Conservation (phyloP, 2,329 filamentous ascomycete genomes). For the Fusarium sulawesiense region DNA sequence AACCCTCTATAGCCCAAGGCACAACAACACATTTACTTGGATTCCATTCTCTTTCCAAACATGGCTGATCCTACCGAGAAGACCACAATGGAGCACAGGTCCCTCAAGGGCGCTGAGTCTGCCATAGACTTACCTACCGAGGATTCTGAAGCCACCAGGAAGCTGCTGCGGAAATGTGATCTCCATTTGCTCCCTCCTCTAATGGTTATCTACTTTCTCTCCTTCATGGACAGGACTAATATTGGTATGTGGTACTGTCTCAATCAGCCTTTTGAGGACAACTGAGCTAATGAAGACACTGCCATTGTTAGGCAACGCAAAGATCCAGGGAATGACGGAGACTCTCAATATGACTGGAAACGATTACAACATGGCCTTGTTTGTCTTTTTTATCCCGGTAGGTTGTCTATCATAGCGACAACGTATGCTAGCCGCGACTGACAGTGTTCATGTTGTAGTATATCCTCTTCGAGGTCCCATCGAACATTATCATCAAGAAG, state of each 20-base stretch:
- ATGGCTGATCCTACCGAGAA: slow-evolving; percentile 7
- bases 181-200: slow-evolving; percentile 68
- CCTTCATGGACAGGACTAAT: slow-evolving; percentile 46
- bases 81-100: neutral
- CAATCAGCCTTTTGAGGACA: accelerated
- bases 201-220: slow-evolving; percentile 42
- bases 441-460: slow-evolving; percentile 45
- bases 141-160: neutral
- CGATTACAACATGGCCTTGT: slow-evolving; percentile 68
- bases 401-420: accelerated
- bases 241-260: slow-evolving; percentile 18
- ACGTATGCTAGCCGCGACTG: neutral
- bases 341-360: slow-evolving; percentile 44
- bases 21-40: neutral
- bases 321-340: slow-evolving; percentile 43
- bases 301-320: slow-evolving; percentile 33
- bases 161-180: slow-evolving; percentile 71
- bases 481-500: slow-evolving; percentile 23
- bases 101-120: neutral
- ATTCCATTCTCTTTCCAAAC: accelerated
- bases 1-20: accelerated
- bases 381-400: slow-evolving; percentile 18
- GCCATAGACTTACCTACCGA: neutral
- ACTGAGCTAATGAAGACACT: neutral
- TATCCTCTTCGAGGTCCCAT: slow-evolving; percentile 24